Evolutionary conservation across 768 basidiomycete species (phyloP).

Genomic region (Leccinum subgranulosum): DNA sequence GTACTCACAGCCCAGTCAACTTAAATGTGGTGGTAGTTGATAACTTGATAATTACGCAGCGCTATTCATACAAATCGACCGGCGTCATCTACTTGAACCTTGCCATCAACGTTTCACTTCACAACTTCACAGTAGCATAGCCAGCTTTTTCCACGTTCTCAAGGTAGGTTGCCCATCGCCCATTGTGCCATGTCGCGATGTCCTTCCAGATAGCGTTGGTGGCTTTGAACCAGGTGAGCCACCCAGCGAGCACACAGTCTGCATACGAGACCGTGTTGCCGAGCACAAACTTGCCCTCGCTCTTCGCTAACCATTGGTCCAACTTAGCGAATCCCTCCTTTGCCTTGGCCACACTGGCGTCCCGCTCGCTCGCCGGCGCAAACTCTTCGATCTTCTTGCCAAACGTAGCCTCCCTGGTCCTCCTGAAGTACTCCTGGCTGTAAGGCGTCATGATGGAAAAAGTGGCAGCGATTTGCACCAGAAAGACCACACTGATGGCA

Average conservation of each 20-base stretch:
- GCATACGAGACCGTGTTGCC: slow-evolving; percentile 35
- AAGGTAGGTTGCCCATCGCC: slow-evolving; percentile 37
- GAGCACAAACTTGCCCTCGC: slow-evolving; percentile 31
- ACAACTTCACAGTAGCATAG: slow-evolving; percentile 23
- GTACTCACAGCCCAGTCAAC: too few species aligned
- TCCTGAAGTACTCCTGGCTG: slow-evolving; percentile 33
- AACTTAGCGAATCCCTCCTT: slow-evolving; percentile 26
- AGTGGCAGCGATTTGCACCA: slow-evolving; percentile 14
- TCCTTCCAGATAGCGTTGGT: slow-evolving; percentile 33
- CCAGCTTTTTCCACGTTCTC: slow-evolving; percentile 26
- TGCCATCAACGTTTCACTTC: background rate
- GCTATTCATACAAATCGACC: background rate
- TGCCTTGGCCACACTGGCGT: slow-evolving; percentile 26
- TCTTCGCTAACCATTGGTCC: slow-evolving; percentile 29
- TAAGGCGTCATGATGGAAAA: slow-evolving; percentile 20
- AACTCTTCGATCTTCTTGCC: slow-evolving; percentile 37
- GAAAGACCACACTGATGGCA: slow-evolving; percentile 9
- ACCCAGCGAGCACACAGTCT: slow-evolving; percentile 34
- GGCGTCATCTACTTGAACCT: too few species aligned
- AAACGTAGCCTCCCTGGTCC: slow-evolving; percentile 30
- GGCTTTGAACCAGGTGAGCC: background rate
- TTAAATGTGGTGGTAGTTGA: background rate
- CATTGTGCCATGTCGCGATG: slow-evolving; percentile 35
- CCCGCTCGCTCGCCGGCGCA: slow-evolving; percentile 28
- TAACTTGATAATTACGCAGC: background rate